A percentile compares a stretch with the other conserved stretches of the same genome.
These are phyloP conservation scores for Alternaria longipes DNA, from an alignment of 2,329 filamentous ascomycete species.

Conservation along the genomic window DNA sequence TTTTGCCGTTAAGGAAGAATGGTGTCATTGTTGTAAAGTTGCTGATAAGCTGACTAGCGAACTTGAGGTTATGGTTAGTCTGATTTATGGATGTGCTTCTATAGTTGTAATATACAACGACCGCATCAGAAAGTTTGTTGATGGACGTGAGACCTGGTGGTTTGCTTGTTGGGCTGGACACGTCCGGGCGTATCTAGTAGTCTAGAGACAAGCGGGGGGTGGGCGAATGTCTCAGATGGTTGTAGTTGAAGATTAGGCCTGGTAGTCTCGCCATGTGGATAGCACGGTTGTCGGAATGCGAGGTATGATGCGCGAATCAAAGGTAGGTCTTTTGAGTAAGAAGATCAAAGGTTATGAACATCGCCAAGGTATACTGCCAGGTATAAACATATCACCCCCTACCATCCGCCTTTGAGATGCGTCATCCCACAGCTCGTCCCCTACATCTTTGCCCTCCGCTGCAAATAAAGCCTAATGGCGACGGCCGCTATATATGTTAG, in stretches of 20 bases:
- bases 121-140: background rate
- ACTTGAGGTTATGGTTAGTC: background rate
- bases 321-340: background rate
- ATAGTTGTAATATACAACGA: background rate
- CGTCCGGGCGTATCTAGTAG: background rate
- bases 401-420: background rate
- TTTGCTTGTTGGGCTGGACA: background rate
- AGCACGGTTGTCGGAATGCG: background rate
- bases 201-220: background rate
- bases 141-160: background rate
- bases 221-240: background rate
- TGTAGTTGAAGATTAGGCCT: background rate
- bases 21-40: background rate
- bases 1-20: background rate
- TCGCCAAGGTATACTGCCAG: background rate
- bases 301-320: background rate
- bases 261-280: background rate
- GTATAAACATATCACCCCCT: background rate
- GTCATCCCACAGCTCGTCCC: background rate
- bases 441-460: constrained; percentile 15
- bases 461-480: constrained; percentile 14
- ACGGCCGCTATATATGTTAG: constrained; percentile 14
- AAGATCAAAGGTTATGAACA: background rate
- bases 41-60: background rate
- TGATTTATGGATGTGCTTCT: background rate